Base-by-base conservation (phyloP, 345 rosid genomes). In the Ceriops zippeliana region DNA sequence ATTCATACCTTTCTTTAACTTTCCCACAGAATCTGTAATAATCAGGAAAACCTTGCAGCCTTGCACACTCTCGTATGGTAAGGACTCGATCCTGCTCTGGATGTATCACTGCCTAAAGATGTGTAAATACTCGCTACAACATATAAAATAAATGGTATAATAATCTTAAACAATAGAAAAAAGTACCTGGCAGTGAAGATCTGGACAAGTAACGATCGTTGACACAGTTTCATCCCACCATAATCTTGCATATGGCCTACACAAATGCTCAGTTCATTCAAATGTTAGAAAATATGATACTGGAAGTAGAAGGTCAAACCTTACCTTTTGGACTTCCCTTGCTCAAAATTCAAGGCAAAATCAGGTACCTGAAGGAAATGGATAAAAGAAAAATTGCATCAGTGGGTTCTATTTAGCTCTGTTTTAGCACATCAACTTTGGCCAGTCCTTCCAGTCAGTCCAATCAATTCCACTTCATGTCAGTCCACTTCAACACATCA, bases 181-280 rank as follows among this genome's bases (percentile, higher is more conserved):
- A 52, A 34, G 66, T 15, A 93, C 97, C 98, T 85, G 91, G 84
- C 67, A 81, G 74, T 80, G 89, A 79, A 81, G 81, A 68, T 70
- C 67, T 19, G 96, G 91, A 60, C 35, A 72, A 58, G 97, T 91
- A 56, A 91, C 69, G 21, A 93, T 81, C 7, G 97, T 93, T 22
- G 97, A 83, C 79, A 91, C 89, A 2, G 96, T 91, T 72, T 93
- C 97, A 61, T 93, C 98, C 97, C 98, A 93, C 97, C 98, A 93
- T 70, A 93, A 75, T 76, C 97, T 88, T 6, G 76, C 96, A 79
- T 85, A 93, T 17, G 97, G 96, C 69, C 98, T 93, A 79, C 71
- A 69, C 22, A 49, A 26, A 69, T 26, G 70, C 15, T 28, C 21
- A 24, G 16, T 15, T 35, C 26, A 52, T 24, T 5, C 16, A 35